These are phyloP conservation scores for Spizellomyces punctatus DNA, from an alignment of 192 early-diverging fungal species.

Conservation along the genomic window DNA sequence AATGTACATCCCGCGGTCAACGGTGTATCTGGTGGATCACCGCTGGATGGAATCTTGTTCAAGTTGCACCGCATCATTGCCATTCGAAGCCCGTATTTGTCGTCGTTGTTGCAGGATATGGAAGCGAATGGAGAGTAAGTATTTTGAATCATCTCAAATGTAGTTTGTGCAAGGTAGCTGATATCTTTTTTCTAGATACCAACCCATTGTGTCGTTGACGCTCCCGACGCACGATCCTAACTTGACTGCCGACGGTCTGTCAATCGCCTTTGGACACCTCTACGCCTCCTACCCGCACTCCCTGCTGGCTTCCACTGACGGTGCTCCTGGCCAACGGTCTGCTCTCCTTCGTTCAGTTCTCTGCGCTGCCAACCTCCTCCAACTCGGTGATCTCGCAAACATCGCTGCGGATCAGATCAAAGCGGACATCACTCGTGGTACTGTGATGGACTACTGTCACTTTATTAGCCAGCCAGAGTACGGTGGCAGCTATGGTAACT, in stretches of 20 bases:
- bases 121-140: conserved; percentile 31
- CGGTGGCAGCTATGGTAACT: conserved; percentile 6
- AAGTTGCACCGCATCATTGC: conserved; percentile 59
- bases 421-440: conserved; percentile 39
- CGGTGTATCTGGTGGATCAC: conserved; percentile 5
- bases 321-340: conserved; percentile 24
- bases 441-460: conserved; percentile 53
- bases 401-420: conserved; percentile 50
- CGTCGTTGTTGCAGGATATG: conserved; percentile 41
- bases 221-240: conserved; percentile 50
- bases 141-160: not conserved
- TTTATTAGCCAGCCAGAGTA: conserved; percentile 47
- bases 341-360: conserved; percentile 50
- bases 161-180: not conserved
- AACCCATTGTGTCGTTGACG: conserved; percentile 31
- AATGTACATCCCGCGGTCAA: conserved; percentile 6
- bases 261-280: conserved; percentile 54
- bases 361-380: conserved; percentile 49
- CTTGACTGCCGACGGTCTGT: conserved; percentile 54
- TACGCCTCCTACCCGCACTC: conserved; percentile 45
- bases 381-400: conserved; percentile 46
- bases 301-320: conserved; percentile 10
- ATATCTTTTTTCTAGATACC: conserved; percentile 10
- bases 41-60: conserved; percentile 41
- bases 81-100: conserved; percentile 45